Evolutionary conservation across 2,329 filamentous ascomycete genomes (phyloP), one percentile per base, ranked within the genome.

Genomic region (Cladosporium sp.): DNA sequence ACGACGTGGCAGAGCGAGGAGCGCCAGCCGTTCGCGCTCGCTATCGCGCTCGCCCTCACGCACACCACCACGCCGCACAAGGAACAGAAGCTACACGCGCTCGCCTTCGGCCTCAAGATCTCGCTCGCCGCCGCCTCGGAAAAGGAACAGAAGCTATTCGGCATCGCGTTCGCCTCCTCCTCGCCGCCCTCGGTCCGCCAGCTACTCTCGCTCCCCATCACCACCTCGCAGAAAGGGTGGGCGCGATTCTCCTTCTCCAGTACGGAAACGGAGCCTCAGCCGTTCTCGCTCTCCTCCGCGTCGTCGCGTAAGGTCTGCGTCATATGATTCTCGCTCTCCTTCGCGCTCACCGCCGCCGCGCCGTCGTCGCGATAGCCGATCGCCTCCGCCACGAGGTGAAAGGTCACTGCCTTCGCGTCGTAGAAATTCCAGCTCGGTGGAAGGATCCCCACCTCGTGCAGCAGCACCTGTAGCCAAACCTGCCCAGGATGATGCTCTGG

Each of bases 391-490:
- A 25, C 55, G 49, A 9, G 49, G 34, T 15, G 49, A 39, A 14
- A 51, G 55, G 39, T 4, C 22, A 37, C 47, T 47, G 22, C 37
- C 5, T 65, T 63, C 20, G 55, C 61, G 30, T 65, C 67, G 40
- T 63, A 63, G 68, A 34, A 70, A 70, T 50, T 67, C 65, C 2
- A 69, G 67, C 54, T 65, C 61, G n/a, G 66, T 69, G 5, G 68
- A 67, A 19, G 58, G 67, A 3, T 69, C 69, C 34, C 60, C 61
- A 25, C 67, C 68, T n/a, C 66, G 54, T 19, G 47, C 30, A 42
- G 36, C 52, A 57, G 51, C 59, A 54, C 45, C 43, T 28, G 58
- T 45, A 25, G 55, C 43, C 30, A 58, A 63, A 42, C 51, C 58
- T 30, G 51, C 36, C 34, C 55, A 62, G 42, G 67, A 71, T 19